Conservation (phyloP, 2,329 filamentous ascomycete species). For the Pyrenophora seminiperda region DNA sequence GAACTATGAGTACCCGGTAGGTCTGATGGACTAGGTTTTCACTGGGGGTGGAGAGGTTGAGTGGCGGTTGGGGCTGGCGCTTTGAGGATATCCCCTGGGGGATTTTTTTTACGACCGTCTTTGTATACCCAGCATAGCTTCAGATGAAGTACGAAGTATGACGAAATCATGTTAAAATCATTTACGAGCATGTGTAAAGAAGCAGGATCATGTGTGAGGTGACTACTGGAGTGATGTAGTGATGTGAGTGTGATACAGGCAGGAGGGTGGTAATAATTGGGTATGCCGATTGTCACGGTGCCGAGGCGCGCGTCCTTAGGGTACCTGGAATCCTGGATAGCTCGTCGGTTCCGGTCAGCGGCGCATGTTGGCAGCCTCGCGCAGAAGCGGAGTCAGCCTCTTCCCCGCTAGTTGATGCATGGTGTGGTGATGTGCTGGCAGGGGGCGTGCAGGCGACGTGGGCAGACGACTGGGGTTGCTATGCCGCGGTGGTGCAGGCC, state of each 20-base stretch:
- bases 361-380: conserved; percentile 7
- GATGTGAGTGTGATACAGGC: no score
- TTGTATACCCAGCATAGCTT: conserved; percentile 15
- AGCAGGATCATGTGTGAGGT: neutral
- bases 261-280: no score
- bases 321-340: neutral
- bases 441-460: conserved; percentile 2
- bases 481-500: conserved; percentile 7
- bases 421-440: conserved; percentile 16
- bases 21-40: conserved; percentile 22
- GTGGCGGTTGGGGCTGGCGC: conserved; percentile 3
- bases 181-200: neutral
- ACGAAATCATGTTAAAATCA: conserved; percentile 9
- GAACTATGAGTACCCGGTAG: conserved; percentile 26
- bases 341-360: neutral
- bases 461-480: neutral
- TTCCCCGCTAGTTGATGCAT: conserved; percentile 19
- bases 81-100: conserved; percentile 4
- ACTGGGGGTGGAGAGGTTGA: no score
- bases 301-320: no score
- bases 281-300: no score
- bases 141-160: conserved; percentile 9
- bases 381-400: conserved; percentile 1
- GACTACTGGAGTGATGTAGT: no score
- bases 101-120: conserved; percentile 5